Base-by-base conservation (phyloP, 1,284 basidiomycete genomes). In the Omphalotus olearius region DNA sequence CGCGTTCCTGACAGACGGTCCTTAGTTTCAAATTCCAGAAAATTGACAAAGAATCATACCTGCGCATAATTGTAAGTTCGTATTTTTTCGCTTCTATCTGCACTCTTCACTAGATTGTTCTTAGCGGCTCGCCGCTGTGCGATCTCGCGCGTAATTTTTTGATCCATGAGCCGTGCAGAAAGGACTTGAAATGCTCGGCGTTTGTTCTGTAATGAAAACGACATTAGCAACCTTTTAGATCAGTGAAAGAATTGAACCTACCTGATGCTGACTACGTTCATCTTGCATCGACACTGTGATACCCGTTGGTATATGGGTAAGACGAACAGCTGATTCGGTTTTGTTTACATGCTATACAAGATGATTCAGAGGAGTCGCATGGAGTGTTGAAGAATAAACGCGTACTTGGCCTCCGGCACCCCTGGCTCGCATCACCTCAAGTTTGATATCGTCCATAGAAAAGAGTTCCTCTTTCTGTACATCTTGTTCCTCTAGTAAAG, bases 281-380 rank as follows among this genome's bases (percentile, higher is more conserved):
- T 99, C 96, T 71, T 99, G 97, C 93, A 98, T 98, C 3, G 93
- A 95, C 7, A 99, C 97, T 0, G 87, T 89, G 51, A 98, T 91
- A 0, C 95, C 94, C 1, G 93, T 92, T 0, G 97, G 96, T 11
- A 91, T 71, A 62, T 99, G 97, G 0, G 94, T 97, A 33, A 99
- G 69, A 1, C 97, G 86, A n/a, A 99, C 92, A 1, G 97, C 97
- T 0, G 94, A 98, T 69, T 99, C 97, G 0, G 96, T 99, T 77
- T 92, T 93, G 73, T 99, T 99, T 62, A 99, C 97, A 70, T 99
- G 96, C 87, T 96, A 62, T 3, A 45, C 35, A 52, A 17, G 10
- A 39, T 4, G 33, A 2, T 6, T 48, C 56, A 40, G 52, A 44
- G 16, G 28, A 48, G 14, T 18, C 39, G 41, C 26, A 44, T 10